Conservation (phyloP, 2,329 filamentous ascomycete species). For the Stromatinia cepivora region DNA sequence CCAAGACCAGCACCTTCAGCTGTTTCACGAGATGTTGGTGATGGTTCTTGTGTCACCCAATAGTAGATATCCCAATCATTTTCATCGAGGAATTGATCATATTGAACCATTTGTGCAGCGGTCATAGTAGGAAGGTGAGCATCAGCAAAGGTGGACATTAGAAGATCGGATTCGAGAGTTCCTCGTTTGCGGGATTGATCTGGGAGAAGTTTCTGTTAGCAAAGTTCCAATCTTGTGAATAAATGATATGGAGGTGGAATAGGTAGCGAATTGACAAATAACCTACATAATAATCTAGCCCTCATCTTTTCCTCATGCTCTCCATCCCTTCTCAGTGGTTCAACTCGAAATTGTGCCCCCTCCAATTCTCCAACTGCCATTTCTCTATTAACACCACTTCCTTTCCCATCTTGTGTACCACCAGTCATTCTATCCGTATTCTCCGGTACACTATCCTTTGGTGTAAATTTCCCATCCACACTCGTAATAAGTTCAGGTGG, state of each 20-base stretch:
- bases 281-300: conserved; percentile 71
- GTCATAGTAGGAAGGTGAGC: conserved; percentile 74
- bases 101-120: conserved; percentile 71
- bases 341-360: conserved; percentile 81
- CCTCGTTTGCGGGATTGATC: conserved; percentile 97
- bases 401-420: conserved; percentile 55
- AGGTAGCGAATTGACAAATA: conserved; percentile 2
- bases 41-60: conserved; percentile 88
- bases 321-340: conserved; percentile 81
- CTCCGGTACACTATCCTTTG: conserved; percentile 60
- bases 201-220: conserved; percentile 43
- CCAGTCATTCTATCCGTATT: conserved; percentile 67
- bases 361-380: conserved; percentile 84
- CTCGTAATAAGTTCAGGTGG: conserved; percentile 62
- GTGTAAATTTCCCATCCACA: conserved; percentile 55
- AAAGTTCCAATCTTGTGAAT: background rate
- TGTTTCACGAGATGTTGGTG: conserved; percentile 56
- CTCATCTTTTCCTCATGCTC: conserved; percentile 86
- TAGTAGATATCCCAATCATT: conserved; percentile 99
- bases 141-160: conserved; percentile 93
- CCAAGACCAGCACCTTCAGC: conserved; percentile 53
- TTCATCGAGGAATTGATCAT: conserved; percentile 92
- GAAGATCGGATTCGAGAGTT: conserved; percentile 91
- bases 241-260: background rate
- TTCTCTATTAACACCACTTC: conserved; percentile 53